Evolutionary conservation across 352 stramenopile genomes (phyloP).

Genomic region (Elongisporangium undulatum): DNA sequence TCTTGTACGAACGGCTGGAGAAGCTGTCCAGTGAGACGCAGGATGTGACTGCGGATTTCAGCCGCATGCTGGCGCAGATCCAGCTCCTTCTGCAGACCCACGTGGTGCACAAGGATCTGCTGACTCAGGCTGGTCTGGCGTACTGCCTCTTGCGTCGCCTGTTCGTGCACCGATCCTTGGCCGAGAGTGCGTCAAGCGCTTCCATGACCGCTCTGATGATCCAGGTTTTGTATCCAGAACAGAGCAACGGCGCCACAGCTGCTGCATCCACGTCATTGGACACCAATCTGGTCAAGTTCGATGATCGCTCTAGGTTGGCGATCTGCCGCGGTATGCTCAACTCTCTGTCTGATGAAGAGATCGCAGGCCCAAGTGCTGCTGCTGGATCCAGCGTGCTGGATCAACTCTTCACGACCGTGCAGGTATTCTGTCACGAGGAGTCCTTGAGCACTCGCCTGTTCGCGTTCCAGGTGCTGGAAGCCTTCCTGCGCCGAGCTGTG

Average conservation of each 20-base stretch:
- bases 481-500: conserved; percentile 62
- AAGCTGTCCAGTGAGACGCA: conserved; percentile 3
- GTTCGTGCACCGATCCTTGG: conserved; percentile 19
- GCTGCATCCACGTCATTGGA: conserved; percentile 3
- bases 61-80: conserved; percentile 47
- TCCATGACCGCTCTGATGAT: conserved; percentile 5
- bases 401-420: conserved; percentile 43
- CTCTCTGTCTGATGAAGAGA: conserved; percentile 50
- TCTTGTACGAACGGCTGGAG: conserved; percentile 30
- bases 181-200: no score
- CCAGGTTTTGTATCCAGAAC: conserved; percentile 37
- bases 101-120: conserved; percentile 78
- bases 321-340: conserved; percentile 69
- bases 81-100: conserved; percentile 58
- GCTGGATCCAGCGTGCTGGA: conserved; percentile 26
- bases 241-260: conserved; percentile 1
- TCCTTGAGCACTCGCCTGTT: conserved; percentile 69
- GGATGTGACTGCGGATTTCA: conserved; percentile 15
- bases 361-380: conserved; percentile 10
- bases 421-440: conserved; percentile 51
- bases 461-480: conserved; percentile 79
- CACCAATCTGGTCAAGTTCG: conserved; percentile 25
- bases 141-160: conserved; percentile 66
- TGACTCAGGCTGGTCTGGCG: conserved; percentile 67
- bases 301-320: conserved; percentile 50